Evolutionary conservation across 768 basidiomycete genomes (phyloP), one percentile per base, ranked within the genome.

Genomic region (Thelephora ganbajun): DNA sequence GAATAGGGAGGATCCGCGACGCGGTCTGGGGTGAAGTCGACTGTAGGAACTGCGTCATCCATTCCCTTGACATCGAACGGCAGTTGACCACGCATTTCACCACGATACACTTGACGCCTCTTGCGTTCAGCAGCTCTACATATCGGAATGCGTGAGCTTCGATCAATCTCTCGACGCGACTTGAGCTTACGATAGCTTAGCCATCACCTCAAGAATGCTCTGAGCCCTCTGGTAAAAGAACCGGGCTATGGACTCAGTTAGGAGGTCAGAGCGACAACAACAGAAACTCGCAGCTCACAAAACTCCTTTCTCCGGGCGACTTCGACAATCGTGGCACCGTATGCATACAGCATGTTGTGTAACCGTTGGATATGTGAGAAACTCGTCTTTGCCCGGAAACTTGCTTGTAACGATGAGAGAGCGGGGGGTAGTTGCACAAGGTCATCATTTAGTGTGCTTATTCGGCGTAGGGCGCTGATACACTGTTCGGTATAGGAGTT

Each of bases 241-340:
- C 23, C 75, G 73, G 42, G 77, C 87, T 89, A 49, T 34, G 44
- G 16, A 48, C 39, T 22, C 20, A n/a, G 35, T 55, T 20, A 50
- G 43, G 33, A 45, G 13, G 48, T 43, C 36, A 42, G 36, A 33
- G 41, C 11, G 37, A 45, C 19, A 36, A 43, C 37, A 19, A 34
- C 14, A 20, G 47, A 20, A 35, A 20, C 46, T 12, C 36, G 6
- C 30, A 47, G 62, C 80, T 61, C 51, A 83, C 89, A 71, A 61
- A 94, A 96, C 59, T 94, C 89, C 55, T 88, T 88, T 47, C 94
- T 71, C 49, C 94, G 72, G 2, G 93, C 86, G 26, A 97, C 79
- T 63, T 98, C 94, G 14, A 92, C 73, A 7, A 96, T 74, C 0
- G 91, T 90, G 1, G 88, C 86, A 0, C 87, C 85, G 61, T 98